Percentiles rank a stretch among this genome's conserved stretches.
These are phyloP conservation scores for Phallus indusiatus DNA, from an alignment of 768 basidiomycete genomes.

Conservation along the genomic window DNA sequence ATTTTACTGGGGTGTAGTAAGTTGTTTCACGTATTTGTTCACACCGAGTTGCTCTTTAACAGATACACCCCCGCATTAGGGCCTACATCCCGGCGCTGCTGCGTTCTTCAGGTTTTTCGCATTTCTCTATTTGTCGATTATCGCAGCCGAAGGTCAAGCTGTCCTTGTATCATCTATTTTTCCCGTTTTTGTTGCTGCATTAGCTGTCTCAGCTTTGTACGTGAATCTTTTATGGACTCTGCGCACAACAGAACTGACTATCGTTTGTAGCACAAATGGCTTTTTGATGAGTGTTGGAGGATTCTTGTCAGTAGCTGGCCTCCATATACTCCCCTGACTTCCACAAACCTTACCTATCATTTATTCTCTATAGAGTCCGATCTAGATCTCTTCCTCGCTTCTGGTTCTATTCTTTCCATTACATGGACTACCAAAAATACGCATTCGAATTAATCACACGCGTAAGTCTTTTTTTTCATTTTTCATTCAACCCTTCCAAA, in stretches of 20 bases:
- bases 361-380: constrained; percentile 24
- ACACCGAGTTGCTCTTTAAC: constrained; percentile 7
- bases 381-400: constrained; percentile 44
- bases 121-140: constrained; percentile 44
- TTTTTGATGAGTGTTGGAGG: constrained; percentile 43
- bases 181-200: constrained; percentile 51
- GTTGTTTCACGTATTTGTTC: not conserved
- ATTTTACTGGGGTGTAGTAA: constrained; percentile 14
- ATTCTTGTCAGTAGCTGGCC: constrained; percentile 19
- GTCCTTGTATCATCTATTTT: constrained; percentile 39
- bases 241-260: not conserved
- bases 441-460: not conserved
- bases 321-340: not conserved
- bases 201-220: constrained; percentile 41
- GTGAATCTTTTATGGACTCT: constrained; percentile 34
- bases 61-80: constrained; percentile 23
- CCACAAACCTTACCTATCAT: not conserved
- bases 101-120: constrained; percentile 47
- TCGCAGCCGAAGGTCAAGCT: constrained; percentile 42
- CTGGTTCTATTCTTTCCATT: constrained; percentile 50
- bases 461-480: constrained; percentile 15
- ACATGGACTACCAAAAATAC: constrained; percentile 44
- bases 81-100: constrained; percentile 37
- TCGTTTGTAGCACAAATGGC: constrained; percentile 13
- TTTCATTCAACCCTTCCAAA: constrained; percentile 17